Percentiles rank a stretch among this genome's conserved stretches.
Evolutionary conservation across 805 yeast species (phyloP).

Genomic region (Teunomyces panamensis): DNA sequence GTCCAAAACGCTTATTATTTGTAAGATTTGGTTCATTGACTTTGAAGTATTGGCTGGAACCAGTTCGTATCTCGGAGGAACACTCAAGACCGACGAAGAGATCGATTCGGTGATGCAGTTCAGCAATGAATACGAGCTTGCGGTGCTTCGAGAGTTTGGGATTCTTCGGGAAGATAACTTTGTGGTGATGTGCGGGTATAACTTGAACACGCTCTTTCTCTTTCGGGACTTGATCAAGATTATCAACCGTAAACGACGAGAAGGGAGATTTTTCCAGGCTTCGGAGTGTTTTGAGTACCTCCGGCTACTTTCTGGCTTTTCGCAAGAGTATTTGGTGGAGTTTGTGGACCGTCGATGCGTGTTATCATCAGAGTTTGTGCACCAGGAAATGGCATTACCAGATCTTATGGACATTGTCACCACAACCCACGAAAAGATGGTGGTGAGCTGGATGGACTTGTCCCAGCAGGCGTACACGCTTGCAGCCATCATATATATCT

Average conservation of each 20-base stretch:
- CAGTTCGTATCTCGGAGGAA: conserved; percentile 54
- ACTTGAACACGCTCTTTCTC: conserved; percentile 32
- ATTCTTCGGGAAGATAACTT: conserved; percentile 45
- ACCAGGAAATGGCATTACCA: conserved; percentile 17
- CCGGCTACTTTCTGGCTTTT: conserved; percentile 28
- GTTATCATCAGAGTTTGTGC: conserved; percentile 18
- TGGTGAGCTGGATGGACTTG: conserved; percentile 54
- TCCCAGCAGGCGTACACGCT: conserved; percentile 46
- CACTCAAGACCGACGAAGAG: conserved; percentile 47
- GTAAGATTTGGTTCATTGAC: conserved; percentile 55
- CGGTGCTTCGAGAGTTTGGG: conserved; percentile 37
- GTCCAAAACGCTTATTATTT: conserved; percentile 47
- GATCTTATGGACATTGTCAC: conserved; percentile 16
- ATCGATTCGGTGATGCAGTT: conserved; percentile 32
- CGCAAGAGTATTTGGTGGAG: conserved; percentile 25
- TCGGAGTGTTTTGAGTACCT: conserved; percentile 21
- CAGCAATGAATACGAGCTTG: conserved; percentile 28
- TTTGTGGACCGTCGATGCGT: conserved; percentile 30
- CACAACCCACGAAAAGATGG: conserved; percentile 9
- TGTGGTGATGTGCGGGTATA: conserved; percentile 50
- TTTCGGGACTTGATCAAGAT: conserved; percentile 42
- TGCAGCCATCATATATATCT: conserved; percentile 32
- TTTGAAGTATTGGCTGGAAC: conserved; percentile 58
- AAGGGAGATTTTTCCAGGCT: conserved; percentile 11
- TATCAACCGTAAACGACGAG: conserved; percentile 20